Percentiles rank a stretch among this genome's conserved stretches.
phyloP scores from a whole-genome alignment of 2,329 filamentous ascomycete species.

The Fusarium sp. region DNA sequence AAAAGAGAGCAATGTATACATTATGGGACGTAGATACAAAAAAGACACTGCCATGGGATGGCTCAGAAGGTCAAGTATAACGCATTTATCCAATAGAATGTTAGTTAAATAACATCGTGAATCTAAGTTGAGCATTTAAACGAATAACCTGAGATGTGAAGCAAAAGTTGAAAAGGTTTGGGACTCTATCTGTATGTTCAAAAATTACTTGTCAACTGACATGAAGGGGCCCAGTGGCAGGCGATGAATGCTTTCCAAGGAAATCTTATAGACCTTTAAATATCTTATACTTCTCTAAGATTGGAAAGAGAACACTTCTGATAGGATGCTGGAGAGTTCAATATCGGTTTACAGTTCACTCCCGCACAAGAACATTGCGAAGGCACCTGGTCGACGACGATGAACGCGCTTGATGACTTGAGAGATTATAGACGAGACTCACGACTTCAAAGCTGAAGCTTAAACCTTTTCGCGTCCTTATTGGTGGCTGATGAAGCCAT shows the following conservation, averaged over 20 bases:
- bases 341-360: not conserved
- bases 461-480: not conserved
- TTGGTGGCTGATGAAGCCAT: not conserved
- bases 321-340: not conserved
- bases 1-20: not conserved
- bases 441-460: not conserved
- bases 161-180: not conserved
- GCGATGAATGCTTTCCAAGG: fast-evolving
- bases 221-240: not conserved
- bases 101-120: fast-evolving
- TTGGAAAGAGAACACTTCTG: not conserved
- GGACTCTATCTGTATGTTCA: not conserved
- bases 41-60: not conserved
- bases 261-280: not conserved
- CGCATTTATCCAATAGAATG: not conserved
- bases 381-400: not conserved
- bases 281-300: not conserved
- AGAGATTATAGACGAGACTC: not conserved
- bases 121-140: fast-evolving
- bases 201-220: too few species aligned
- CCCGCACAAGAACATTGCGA: not conserved
- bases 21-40: too few species aligned
- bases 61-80: not conserved
- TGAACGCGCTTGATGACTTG: not conserved
- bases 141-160: too few species aligned